A percentile compares a stretch with the other conserved stretches of the same genome.
Conservation (phyloP, 108 stramenopile genomes). For the Nitzschia sp. region DNA sequence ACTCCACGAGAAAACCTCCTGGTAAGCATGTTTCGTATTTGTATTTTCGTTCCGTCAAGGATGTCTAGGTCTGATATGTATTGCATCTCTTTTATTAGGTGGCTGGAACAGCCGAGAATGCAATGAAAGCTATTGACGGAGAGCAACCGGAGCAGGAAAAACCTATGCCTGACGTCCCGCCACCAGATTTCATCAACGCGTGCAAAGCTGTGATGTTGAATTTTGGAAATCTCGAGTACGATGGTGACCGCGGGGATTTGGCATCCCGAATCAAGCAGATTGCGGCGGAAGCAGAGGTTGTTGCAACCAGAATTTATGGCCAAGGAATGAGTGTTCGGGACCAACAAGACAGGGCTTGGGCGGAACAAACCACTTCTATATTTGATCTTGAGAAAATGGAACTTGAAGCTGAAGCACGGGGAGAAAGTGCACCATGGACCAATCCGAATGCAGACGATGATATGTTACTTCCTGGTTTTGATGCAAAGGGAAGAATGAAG, state of each 20-base stretch:
- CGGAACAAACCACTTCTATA: constrained; percentile 86
- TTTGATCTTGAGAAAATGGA: constrained; percentile 89
- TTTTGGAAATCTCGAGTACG: constrained; percentile 80
- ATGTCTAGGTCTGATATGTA: too few relatives aligned
- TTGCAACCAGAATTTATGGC: constrained; percentile 88
- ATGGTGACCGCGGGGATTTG: constrained; percentile 82
- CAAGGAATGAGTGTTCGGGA: constrained; percentile 84
- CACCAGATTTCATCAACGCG: constrained; percentile 87
- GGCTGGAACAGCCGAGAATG: constrained; percentile 84
- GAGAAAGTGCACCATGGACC: constrained; percentile 85
- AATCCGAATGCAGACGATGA: constrained; percentile 65
- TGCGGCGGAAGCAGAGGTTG: constrained; percentile 85
- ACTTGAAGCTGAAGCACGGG: constrained; percentile 77
- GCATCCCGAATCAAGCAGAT: constrained; percentile 73
- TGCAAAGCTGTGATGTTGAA: constrained; percentile 88
- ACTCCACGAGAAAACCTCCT: constrained; percentile 77
- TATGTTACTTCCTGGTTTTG: constrained; percentile 82
- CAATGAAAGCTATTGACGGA: constrained; percentile 79
- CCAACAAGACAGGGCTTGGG: constrained; percentile 87
- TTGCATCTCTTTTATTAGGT: constrained; percentile 32
- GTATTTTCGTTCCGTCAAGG: too few relatives aligned
- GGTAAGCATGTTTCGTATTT: constrained; percentile 34
- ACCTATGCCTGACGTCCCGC: constrained; percentile 86
- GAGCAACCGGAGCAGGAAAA: constrained; percentile 78
- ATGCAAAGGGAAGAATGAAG: constrained; percentile 75